These are phyloP conservation scores for Cladosporium halotolerans DNA, from an alignment of 2,329 filamentous ascomycete genomes.

Conservation along the genomic window DNA sequence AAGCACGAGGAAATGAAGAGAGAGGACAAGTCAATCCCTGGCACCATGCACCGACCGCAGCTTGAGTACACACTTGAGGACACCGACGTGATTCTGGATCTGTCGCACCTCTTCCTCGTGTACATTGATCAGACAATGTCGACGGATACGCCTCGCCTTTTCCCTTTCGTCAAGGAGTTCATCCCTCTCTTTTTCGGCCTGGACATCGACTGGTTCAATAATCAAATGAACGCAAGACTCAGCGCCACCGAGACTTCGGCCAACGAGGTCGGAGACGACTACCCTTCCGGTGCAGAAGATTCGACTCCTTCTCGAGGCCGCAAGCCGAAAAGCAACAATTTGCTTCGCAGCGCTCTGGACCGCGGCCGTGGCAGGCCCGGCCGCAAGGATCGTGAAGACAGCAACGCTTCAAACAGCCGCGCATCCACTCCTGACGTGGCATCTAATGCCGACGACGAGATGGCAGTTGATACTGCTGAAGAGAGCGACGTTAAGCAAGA, in stretches of 20 bases:
- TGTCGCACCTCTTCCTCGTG: conserved; percentile 39
- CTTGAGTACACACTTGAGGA: conserved; percentile 66
- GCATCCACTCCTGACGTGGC: conserved; percentile 80
- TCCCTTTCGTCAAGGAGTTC: conserved; percentile 45
- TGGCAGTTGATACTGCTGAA: conserved; percentile 39
- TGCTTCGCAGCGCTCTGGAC: conserved; percentile 82
- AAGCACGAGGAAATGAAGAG: conserved; percentile 87
- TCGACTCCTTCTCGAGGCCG: conserved; percentile 63
- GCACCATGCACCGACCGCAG: conserved; percentile 44
- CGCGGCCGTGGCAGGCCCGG: conserved; percentile 62
- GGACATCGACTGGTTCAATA: conserved; percentile 52
- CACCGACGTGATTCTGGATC: conserved; percentile 47
- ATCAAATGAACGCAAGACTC: conserved; percentile 51
- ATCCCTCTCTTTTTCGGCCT: conserved; percentile 46
- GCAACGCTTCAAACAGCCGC: conserved; percentile 70
- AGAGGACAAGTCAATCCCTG: conserved; percentile 34
- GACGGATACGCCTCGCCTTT: conserved; percentile 39
- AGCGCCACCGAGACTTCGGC: conserved; percentile 36
- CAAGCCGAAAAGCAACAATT: conserved; percentile 58
- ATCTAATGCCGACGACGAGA: conserved; percentile 73
- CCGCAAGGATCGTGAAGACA: conserved; percentile 71
- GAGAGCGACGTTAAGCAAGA: conserved; percentile 36
- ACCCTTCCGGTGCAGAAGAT: conserved; percentile 58
- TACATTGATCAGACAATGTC: conserved; percentile 37
- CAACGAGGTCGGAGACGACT: conserved; percentile 72